These are phyloP conservation scores for Ceraceosorus guamensis DNA, from an alignment of 1,284 basidiomycete genomes.

Conservation along the genomic window DNA sequence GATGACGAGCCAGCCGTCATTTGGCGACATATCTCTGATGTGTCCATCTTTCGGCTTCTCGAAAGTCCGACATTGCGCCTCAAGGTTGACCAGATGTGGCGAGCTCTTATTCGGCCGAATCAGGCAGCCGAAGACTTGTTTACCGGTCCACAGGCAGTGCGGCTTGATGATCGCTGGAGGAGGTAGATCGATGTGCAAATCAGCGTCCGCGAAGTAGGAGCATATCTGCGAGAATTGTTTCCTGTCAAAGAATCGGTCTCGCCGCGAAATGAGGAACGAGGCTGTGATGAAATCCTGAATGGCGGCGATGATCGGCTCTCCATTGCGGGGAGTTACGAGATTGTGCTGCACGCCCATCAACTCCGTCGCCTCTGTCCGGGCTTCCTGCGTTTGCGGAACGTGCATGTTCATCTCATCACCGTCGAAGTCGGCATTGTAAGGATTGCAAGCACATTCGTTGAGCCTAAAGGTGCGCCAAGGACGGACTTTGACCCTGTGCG, in stretches of 20 bases:
- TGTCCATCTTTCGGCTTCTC: slow-evolving; percentile 64
- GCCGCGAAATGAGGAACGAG: slow-evolving; percentile 85
- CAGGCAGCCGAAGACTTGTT: slow-evolving; percentile 92
- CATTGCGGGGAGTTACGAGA: slow-evolving; percentile 62
- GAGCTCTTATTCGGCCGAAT: slow-evolving; percentile 89
- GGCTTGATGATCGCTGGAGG: slow-evolving; percentile 94
- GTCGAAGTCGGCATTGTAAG: slow-evolving; percentile 99
- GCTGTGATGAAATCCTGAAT: slow-evolving; percentile 52
- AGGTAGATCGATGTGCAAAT: slow-evolving; percentile 87
- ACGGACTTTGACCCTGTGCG: slow-evolving; percentile 87
- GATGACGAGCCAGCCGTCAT: slow-evolving; percentile 96
- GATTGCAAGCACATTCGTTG: slow-evolving; percentile 98
- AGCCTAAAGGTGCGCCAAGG: slow-evolving; percentile 96
- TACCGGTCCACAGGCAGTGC: slow-evolving; percentile 89
- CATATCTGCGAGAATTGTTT: slow-evolving; percentile 94
- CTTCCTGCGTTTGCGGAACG: slow-evolving; percentile 98
- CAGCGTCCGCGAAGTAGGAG: slow-evolving; percentile 86
- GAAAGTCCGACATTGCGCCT: slow-evolving; percentile 89
- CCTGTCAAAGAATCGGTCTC: slow-evolving; percentile 88
- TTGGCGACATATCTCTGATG: slow-evolving; percentile 78
- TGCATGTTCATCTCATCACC: slow-evolving; percentile 99
- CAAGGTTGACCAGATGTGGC: slow-evolving; percentile 72
- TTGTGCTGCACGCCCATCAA: slow-evolving; percentile 98
- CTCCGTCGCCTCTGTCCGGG: slow-evolving; percentile 90
- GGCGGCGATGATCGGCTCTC: slow-evolving; percentile 46